Conservation (phyloP, 1,284 basidiomycete species). For the Limonomyces culmigenus region DNA sequence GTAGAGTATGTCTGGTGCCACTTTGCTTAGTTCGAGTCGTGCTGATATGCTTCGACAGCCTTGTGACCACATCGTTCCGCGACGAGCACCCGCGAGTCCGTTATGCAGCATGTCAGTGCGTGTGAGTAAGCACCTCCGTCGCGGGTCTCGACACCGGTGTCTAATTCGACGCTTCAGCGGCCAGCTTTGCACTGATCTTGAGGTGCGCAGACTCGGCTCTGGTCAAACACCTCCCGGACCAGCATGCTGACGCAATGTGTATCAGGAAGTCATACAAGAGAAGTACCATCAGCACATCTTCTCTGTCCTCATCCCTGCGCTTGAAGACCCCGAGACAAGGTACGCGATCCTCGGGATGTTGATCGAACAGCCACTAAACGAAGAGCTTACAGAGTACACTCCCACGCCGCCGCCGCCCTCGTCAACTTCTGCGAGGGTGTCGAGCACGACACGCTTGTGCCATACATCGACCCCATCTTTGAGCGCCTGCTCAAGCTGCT, state of each 20-base stretch:
- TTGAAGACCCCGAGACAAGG: constrained; percentile 65
- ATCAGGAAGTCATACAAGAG: constrained; percentile 66
- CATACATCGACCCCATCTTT: constrained; percentile 65
- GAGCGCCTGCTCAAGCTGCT: constrained; percentile 51
- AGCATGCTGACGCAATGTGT: constrained; percentile 19
- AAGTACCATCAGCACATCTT: constrained; percentile 53
- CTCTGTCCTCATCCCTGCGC: constrained; percentile 48
- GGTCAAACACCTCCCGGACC: neutral
- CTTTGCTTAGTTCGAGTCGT: too few species aligned
- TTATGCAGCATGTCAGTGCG: constrained; percentile 74
- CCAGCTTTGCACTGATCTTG: constrained; percentile 70
- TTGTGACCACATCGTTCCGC: constrained; percentile 59
- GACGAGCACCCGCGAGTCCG: constrained; percentile 71
- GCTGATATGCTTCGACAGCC: constrained; percentile 19
- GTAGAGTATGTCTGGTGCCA: constrained; percentile 41
- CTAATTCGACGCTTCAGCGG: constrained; percentile 26
- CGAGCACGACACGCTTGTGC: constrained; percentile 48
- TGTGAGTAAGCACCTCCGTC: constrained; percentile 31
- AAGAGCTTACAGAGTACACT: constrained; percentile 41
- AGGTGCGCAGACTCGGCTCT: constrained; percentile 27
- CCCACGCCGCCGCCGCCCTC: constrained; percentile 72
- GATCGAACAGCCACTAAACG: neutral
- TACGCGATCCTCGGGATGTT: constrained; percentile 11
- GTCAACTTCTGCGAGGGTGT: constrained; percentile 82
- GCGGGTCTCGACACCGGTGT: constrained; percentile 1